Percentiles rank a stretch among this genome's conserved stretches.
Conservation (phyloP, 2,329 filamentous ascomycete genomes). For the Huntiella decipiens region DNA sequence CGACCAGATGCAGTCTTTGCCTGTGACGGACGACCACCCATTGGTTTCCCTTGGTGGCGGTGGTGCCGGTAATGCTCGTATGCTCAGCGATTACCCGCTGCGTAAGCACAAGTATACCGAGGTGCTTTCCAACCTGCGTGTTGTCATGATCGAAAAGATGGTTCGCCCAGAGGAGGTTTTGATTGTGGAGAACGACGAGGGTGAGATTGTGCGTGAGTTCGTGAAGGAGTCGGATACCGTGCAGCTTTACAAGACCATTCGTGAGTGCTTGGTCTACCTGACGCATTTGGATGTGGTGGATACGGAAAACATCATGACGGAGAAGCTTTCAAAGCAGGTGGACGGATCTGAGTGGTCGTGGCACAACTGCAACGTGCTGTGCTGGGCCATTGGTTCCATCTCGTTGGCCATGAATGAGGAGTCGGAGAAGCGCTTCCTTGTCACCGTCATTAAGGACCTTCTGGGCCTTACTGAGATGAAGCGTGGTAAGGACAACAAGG, state of each 20-base stretch:
- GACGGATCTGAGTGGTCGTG: slow-evolving; percentile 96
- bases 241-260: slow-evolving; percentile 95
- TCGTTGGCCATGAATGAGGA: slow-evolving; percentile 99
- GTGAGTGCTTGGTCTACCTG: slow-evolving; percentile 90
- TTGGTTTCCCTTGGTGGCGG: slow-evolving; percentile 58
- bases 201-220: slow-evolving; percentile 95
- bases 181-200: slow-evolving; percentile 98
- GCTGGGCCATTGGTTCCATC: slow-evolving; percentile 98
- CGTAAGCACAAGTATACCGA: slow-evolving; percentile 97
- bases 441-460: slow-evolving; percentile 96
- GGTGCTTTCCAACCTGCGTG: slow-evolving; percentile 78
- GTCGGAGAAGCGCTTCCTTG: slow-evolving; percentile 93
- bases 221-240: slow-evolving; percentile 99
- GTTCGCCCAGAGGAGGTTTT: slow-evolving; percentile 92
- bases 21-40: slow-evolving; percentile 82
- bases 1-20: slow-evolving; percentile 95
- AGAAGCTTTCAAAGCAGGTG: slow-evolving; percentile 88
- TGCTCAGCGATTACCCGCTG: slow-evolving; percentile 79
- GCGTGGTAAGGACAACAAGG: slow-evolving; percentile 98
- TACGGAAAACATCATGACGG: slow-evolving; percentile 97
- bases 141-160: slow-evolving; percentile 99
- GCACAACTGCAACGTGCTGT: slow-evolving; percentile 98
- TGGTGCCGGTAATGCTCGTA: slow-evolving; percentile 64
- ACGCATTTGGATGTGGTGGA: slow-evolving; percentile 95
- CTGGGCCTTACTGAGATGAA: slow-evolving; percentile 97